phyloP scores from a whole-genome alignment of 2,329 filamentous ascomycete genomes.

The Trichophyton mentagrophytes region DNA sequence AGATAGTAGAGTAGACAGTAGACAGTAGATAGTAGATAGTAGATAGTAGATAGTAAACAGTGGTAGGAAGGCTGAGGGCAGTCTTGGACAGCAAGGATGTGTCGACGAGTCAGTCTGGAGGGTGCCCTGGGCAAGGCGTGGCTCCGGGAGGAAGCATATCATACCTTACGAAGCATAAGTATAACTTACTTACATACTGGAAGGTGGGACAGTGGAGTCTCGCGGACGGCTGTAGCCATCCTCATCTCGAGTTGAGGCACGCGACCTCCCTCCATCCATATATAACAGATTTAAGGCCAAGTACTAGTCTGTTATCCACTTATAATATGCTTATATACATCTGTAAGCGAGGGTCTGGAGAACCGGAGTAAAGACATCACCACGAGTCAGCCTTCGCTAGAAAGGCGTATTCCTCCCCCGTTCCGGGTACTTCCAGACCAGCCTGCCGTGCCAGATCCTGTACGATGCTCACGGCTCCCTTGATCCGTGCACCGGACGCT shows the following conservation, averaged over 20 bases:
- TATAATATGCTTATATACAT: background rate
- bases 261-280: background rate
- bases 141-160: background rate
- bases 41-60: background rate
- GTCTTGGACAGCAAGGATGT: too few species aligned
- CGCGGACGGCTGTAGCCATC: background rate
- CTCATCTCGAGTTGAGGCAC: background rate
- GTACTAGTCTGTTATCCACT: background rate
- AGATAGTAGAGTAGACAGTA: background rate
- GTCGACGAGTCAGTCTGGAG: too few species aligned
- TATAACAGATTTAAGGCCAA: background rate
- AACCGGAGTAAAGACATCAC: background rate
- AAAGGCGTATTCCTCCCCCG: conserved; percentile 11
- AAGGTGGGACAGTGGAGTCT: background rate
- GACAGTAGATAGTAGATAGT: too few species aligned
- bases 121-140: background rate
- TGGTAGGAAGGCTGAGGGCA: background rate
- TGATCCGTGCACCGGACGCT: conserved; percentile 13
- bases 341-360: background rate
- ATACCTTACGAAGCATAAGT: too few species aligned
- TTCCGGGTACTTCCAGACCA: conserved; percentile 7
- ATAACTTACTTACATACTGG: background rate
- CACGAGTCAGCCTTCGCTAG: conserved; percentile 12
- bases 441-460: conserved; percentile 15
- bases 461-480: conserved; percentile 15